Evolutionary conservation across 2,329 filamentous ascomycete genomes (phyloP), one percentile per base, ranked within the genome.

Genomic region (Arthrobotrys conoides): DNA sequence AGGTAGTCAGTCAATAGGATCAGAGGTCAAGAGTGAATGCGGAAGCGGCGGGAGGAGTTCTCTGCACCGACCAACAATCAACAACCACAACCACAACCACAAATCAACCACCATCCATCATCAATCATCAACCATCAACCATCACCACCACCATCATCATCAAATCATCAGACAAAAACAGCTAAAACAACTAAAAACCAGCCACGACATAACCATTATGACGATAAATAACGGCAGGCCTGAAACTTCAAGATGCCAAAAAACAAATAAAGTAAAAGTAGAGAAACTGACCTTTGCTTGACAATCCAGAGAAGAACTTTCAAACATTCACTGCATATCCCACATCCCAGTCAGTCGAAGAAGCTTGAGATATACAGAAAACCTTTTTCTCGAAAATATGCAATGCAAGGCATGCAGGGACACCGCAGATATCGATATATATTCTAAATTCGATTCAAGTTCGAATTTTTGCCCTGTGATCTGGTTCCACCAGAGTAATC

Each of bases 31-130:
- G 33, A 36, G 30, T 33, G 51, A 16, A 59, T 38, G 53, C 57
- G 57, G 57, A 44, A 44, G 57, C 57, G 36, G 57, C 57, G 57
- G 57, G 57, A 61, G 57, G 57, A 61, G 57, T 61, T 61, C 57
- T 61, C 27, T 8, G 18, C 18, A 48, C n/a, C n/a, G 44, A 22
- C 48, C 53, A 22, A 57, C 27, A 14, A 30, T 24, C 49, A 49
- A 46, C 36, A 5, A 20, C 41, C 27, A 30, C 6, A 30, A 30
- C 33, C 33, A 10, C 33, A 36, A 36, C 33, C 33, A 48, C 5
- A 30, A 38, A 59, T n/a, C 51, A 30, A 16, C 51, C 24, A 20
- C 38, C 44, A 22, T 14, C 44, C 20, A 48, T n/a, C 18, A 48
- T 20, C 44, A 51, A 24, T n/a, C 4, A 18, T 30, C 6, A 30